Base-by-base conservation (phyloP, 164 flowering plant genomes). In the Buxus sempervirens region DNA sequence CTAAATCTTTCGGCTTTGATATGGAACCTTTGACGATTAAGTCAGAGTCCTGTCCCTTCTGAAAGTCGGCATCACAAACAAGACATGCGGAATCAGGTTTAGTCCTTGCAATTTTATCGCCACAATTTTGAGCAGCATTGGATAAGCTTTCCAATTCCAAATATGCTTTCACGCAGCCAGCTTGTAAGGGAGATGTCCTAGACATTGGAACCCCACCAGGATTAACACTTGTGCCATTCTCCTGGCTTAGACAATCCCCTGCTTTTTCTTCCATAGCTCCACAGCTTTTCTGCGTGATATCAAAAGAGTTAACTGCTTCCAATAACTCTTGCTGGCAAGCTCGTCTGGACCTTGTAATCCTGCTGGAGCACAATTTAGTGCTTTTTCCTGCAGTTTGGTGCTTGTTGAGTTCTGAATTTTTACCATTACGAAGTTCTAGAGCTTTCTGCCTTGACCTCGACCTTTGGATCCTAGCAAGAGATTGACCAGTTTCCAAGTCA, bases 391-490 rank as follows among this genome's bases (percentile, higher is more conserved):
- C 32, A 38, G 59, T 23, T 48, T 49, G 27, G 51, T 58, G 63
- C 64, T 67, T 73, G 68, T 68, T 81, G 26, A 63, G 54, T 60
- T 70, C 65, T 19, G 76, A 61, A 67, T 83, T 90, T 51, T 72
- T 89, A 82, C 90, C 88, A 53, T 72, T 89, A 0, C 98, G 97
- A 58, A 83, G 77, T 84, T 90, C 91, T 28, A 90, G 73, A 75
- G 93, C 96, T 73, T 71, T 86, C 74, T 95, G 99, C 75, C 97
- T 87, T 20, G 97, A 86, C 75, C 73, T 92, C 26, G 97, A 92
- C 79, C 97, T 83, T 62, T 86, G 89, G 62, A 92, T 65, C 68
- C 78, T 80, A 24, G 74, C 83, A 54, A 84, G 64, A 48, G 98
- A 89, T 55, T 64, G 74, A 56, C 77, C 81, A 21, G 77, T 74